Evolutionary conservation across 257 asterid genomes (phyloP), one percentile per base, ranked within the genome.

Genomic region (Datura wrightii): DNA sequence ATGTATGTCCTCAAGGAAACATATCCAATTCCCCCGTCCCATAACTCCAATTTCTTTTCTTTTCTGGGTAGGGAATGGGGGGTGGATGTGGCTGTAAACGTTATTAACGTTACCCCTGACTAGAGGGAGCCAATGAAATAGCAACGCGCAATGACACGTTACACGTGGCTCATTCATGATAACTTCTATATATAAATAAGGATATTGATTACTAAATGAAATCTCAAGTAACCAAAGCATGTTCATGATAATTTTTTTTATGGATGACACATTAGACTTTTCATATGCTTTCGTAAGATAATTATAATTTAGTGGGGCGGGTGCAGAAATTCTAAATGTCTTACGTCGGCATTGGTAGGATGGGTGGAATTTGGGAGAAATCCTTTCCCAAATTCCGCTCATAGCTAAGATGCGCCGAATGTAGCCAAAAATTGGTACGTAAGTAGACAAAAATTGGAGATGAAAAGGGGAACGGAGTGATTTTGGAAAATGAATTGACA

Each of bases 1-100:
- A 56, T 86, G 90, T 84, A 86, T 85, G 87, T 86, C 87, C 82
- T 87, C 19, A 62, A 72, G 87, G 91, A 89, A 88, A 88, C 90
- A 86, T 87, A 67, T 90, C 86, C 86, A 87, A 86, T 83, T 1
- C 24, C 70, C 84, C 70, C 70, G 67, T 69, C 74, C 86, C 85
- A 24, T 24, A 24, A 24, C 41, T 83, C 82, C 84, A 55, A 85
- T 85, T 81, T 58, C 72, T 85, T 85, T 84, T 80, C 86, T 85
- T 63, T 53, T 19, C 41, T 37, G 36, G 8, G 70, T 16, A 60
- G 13, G 54, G 42, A 4, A 39, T 5, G 50, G 10, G 50, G 50
- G 50, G 31, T 24, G 31, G 31, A 1, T 24, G 31, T 24, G 55
- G 11, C 53, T 46, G 4, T 50, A 48, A 36, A 67, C 13, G 42